Base-by-base conservation (phyloP, 2,329 filamentous ascomycete species). In the Cladosporium sp. region DNA sequence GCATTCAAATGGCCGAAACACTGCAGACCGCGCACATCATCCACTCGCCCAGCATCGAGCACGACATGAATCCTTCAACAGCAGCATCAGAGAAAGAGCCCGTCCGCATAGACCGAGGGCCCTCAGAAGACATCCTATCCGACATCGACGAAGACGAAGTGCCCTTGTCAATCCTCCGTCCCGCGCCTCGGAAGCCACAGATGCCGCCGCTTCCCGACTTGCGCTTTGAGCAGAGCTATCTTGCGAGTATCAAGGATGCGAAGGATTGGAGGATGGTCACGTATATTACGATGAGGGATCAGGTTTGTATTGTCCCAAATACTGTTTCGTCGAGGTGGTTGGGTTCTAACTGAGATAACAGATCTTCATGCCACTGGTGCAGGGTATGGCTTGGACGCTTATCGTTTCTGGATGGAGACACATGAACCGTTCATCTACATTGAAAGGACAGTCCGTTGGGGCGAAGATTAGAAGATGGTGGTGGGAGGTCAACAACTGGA, bases 181-280 rank as follows among this genome's bases (percentile, higher is more conserved):
- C 78, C 3, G 65, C 75, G 7, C 77, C 77, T n/a, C 79, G 84
- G 47, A 73, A 78, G 56, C 76, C 76, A 52, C 78, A 66, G 56
- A 82, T 97, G 69, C 91, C 92, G 47, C 84, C 84, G 3, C 71
- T 88, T 47, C 85, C 85, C 3, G 94, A 99, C 76, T 78, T 99
- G 64, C 85, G 94, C 42, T 97, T 97, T 75, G 94, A 99, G 77
- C 94, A 99, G 81, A 97, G 92, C 80, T 99, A 99, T 74, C 82
- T 99, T 56, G 88, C 89, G 66, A 96, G 91, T 75, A 89, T 99
- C 65, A 83, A 87, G 63, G 80, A 84, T 57, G 91, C 91, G 35
- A 84, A 94, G 64, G 86, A 84, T 22, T 92, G 87, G 85, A 87
- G 88, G 77, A 84, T 85, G 71, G 83, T 99, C 32, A 81, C 83